These are phyloP conservation scores for Huntiella abstrusa DNA, from an alignment of 2,329 filamentous ascomycete genomes.

Conservation along the genomic window DNA sequence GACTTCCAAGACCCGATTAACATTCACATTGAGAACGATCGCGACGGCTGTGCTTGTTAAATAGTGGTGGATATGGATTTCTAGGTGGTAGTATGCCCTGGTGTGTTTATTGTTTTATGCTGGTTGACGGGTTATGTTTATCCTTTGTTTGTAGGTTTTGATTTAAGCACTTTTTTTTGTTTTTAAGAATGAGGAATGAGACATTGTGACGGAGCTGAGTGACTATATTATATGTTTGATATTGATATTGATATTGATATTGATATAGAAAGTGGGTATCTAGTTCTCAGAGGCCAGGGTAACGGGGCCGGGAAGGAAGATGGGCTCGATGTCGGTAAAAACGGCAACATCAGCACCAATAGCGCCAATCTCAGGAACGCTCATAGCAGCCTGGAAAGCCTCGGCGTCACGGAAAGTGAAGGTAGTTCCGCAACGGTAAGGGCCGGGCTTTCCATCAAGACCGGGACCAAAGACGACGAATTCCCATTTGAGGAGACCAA, in stretches of 20 bases:
- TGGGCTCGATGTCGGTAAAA: constrained; percentile 4
- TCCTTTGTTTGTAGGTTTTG: not conserved
- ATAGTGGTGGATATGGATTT: not conserved
- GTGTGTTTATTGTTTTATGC: constrained; percentile 5
- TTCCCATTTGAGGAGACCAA: constrained; percentile 5
- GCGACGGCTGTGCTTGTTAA: constrained; percentile 86
- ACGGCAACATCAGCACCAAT: constrained; percentile 2
- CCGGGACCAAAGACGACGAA: constrained; percentile 3
- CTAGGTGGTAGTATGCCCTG: constrained; percentile 1
- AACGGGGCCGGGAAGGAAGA: constrained; percentile 3
- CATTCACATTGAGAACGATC: constrained; percentile 87
- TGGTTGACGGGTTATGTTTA: not conserved
- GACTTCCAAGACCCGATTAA: constrained; percentile 98
- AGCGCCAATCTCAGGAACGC: not conserved
- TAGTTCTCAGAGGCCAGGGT: not conserved
- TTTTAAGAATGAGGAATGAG: not conserved
- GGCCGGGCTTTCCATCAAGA: constrained; percentile 4
- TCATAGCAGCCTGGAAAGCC: constrained; percentile 2
- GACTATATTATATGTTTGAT: not conserved
- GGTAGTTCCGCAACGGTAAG: constrained; percentile 3
- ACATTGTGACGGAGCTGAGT: not conserved
- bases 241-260: not conserved
- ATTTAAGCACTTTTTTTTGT: not conserved
- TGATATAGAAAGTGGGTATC: not conserved
- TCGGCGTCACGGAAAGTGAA: constrained; percentile 5